Evolutionary conservation across 208 protist species (phyloP).

Genomic region (Crithidia brevicula): DNA sequence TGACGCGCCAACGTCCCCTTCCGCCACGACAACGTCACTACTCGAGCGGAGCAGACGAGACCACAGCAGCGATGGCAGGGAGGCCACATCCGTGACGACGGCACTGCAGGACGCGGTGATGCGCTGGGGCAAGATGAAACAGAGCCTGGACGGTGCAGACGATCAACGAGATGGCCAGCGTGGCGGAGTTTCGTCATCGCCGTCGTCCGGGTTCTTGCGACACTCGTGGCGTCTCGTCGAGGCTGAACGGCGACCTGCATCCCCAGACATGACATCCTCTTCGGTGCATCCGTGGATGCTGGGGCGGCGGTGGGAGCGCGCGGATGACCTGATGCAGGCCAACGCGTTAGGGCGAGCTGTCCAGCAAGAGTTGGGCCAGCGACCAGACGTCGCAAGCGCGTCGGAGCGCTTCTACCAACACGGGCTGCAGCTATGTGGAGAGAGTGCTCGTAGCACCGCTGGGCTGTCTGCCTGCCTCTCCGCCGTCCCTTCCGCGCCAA

Average conservation of each 20-base stretch:
- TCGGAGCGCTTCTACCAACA: background rate
- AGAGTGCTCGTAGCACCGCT: background rate
- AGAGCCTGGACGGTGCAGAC: background rate
- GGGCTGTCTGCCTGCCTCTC: background rate
- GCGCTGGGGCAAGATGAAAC: slow-evolving; percentile 8
- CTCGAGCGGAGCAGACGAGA: background rate
- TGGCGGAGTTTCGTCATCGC: background rate
- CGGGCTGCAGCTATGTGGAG: background rate
- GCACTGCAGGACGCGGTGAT: slow-evolving; percentile 22
- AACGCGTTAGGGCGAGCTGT: slow-evolving; percentile 14
- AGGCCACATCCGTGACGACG: too few relatives aligned
- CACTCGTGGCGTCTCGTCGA: slow-evolving; percentile 30
- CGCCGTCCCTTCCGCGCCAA: background rate
- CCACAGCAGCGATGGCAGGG: background rate
- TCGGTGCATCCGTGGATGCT: slow-evolving; percentile 6
- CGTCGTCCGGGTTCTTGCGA: slow-evolving; percentile 3
- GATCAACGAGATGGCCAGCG: background rate
- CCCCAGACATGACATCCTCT: background rate
- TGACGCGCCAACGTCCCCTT: background rate
- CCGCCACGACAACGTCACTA: background rate
- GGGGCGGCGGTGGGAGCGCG: slow-evolving; percentile 28
- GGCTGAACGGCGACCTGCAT: background rate
- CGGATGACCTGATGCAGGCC: slow-evolving; percentile 20
- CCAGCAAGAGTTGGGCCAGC: background rate
- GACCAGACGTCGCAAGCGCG: background rate